Conservation (phyloP, 768 basidiomycete genomes). For the Agrocybe praecox region DNA sequence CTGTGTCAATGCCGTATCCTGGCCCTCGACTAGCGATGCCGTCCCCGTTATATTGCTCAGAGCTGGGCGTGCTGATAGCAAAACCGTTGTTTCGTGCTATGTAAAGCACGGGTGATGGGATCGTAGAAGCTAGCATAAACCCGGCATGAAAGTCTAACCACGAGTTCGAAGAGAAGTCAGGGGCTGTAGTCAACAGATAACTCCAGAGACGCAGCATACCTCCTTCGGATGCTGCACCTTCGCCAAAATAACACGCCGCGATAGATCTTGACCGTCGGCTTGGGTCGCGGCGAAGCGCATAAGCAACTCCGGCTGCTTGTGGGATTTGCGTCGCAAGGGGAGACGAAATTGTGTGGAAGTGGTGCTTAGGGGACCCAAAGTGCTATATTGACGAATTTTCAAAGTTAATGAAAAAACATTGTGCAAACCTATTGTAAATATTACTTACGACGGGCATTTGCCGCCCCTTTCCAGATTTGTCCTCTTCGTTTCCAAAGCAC, state of each 20-base stretch:
- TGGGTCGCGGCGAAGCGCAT: slow-evolving; percentile 82
- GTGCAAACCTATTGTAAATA: not conserved
- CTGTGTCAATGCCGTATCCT: slow-evolving; percentile 89
- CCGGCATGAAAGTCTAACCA: slow-evolving; percentile 88
- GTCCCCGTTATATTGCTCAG: slow-evolving; percentile 90
- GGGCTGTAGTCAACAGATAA: not conserved
- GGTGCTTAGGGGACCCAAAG: slow-evolving; percentile 80
- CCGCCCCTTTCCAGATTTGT: slow-evolving; percentile 79
- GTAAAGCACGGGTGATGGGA: slow-evolving; percentile 74
- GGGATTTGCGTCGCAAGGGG: slow-evolving; percentile 94
- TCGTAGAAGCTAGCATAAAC: slow-evolving; percentile 74
- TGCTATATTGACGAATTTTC: slow-evolving; percentile 48
- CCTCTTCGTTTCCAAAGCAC: slow-evolving; percentile 86
- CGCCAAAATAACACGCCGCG: slow-evolving; percentile 90
- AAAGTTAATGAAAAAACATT: slow-evolving; percentile 10
- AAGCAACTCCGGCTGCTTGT: slow-evolving; percentile 92
- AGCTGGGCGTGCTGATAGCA: slow-evolving; percentile 90
- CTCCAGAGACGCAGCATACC: slow-evolving; percentile 32
- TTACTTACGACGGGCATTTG: slow-evolving; percentile 89
- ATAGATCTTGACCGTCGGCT: slow-evolving; percentile 68
- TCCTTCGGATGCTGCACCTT: slow-evolving; percentile 93
- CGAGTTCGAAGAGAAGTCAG: slow-evolving; percentile 9
- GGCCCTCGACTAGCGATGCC: slow-evolving; percentile 92
- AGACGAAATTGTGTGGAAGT: slow-evolving; percentile 94
- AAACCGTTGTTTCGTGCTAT: slow-evolving; percentile 88